Conservation (phyloP, 1,284 basidiomycete genomes). For the Ceratobasidium sp. region DNA sequence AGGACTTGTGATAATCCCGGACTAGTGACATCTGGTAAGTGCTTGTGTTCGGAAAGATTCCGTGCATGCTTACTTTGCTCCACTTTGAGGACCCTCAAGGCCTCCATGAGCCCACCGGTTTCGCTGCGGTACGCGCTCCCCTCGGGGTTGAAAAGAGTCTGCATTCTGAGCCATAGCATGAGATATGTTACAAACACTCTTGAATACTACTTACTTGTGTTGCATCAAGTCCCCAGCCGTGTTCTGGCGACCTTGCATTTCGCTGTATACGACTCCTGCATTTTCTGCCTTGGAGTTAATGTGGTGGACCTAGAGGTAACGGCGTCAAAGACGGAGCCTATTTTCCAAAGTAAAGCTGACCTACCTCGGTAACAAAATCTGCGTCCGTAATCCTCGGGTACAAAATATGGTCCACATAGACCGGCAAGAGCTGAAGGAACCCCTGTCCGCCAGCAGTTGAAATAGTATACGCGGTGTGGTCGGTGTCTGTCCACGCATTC, state of each 20-base stretch:
- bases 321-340: not conserved
- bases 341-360: constrained; percentile 37
- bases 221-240: constrained; percentile 91
- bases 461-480: constrained; percentile 94
- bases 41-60: constrained; percentile 34
- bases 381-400: constrained; percentile 94
- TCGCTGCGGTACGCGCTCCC: constrained; percentile 94
- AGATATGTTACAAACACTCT: not conserved
- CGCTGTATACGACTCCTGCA: constrained; percentile 95
- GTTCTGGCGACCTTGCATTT: constrained; percentile 99
- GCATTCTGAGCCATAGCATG: constrained; percentile 63
- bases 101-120: constrained; percentile 96
- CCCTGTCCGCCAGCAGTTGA: constrained; percentile 98
- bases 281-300: constrained; percentile 91
- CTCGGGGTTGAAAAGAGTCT: constrained; percentile 81
- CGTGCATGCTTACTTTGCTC: constrained; percentile 77
- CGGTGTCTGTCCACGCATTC: constrained; percentile 80
- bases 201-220: constrained; percentile 64
- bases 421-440: constrained; percentile 92
- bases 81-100: constrained; percentile 84
- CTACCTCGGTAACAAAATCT: constrained; percentile 91
- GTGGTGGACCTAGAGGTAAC: constrained; percentile 79
- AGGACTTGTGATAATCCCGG: constrained; percentile 87
- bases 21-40: constrained; percentile 61
- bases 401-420: constrained; percentile 97